Base-by-base conservation (phyloP, 2,329 filamentous ascomycete genomes). In the Exophiala mesophila region DNA sequence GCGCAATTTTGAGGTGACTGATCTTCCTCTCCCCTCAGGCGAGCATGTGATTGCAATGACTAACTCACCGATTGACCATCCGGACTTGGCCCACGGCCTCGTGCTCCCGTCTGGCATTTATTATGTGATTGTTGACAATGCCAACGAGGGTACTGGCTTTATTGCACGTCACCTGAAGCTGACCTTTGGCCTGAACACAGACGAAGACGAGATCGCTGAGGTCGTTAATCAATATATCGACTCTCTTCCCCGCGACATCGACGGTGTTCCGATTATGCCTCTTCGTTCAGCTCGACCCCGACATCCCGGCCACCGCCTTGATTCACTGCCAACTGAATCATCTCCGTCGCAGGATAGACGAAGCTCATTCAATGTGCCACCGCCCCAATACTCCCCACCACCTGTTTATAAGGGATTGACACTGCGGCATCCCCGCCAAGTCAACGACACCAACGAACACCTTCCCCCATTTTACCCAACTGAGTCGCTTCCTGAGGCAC, bases 401-500 rank as follows among this genome's bases (percentile, higher is more conserved):
- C 40, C 40, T 3, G 31, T 32, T 5, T 40, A 23, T 19, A 28
- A 28, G 9, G 36, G 36, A 15, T 3, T 34, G 13, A 13, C 23
- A 7, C 38, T 47, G 7, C 29, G 31, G 10, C 44, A 47, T 21
- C 44, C 44, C 12, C 44, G 39, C 10, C 34, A 47, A 29, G 21
- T 47, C 13, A 21, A 30, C 17, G 31, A 31, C 4, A 34, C 21
- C 5, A 24, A 17, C 9, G 28, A 29, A 12, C 38, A 41, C 8
- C 38, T 16, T 6, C 15, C 8, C 5, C 38, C 38, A 19, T 41
- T 19, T 20, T 41, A 28, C 20, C 31, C 31, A 1, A n/a, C 9
- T 2, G 36, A 32, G n/a, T 9, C 13, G 23, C 23, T 24, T 18
- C 38, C 17, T 10, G 16, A 15, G 15, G 15, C 33, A 5, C 42